Percentiles rank a stretch among this genome's conserved stretches.
These are phyloP conservation scores for Trichosanthes truncata DNA, from an alignment of 306 rosid genomes.

Conservation along the genomic window DNA sequence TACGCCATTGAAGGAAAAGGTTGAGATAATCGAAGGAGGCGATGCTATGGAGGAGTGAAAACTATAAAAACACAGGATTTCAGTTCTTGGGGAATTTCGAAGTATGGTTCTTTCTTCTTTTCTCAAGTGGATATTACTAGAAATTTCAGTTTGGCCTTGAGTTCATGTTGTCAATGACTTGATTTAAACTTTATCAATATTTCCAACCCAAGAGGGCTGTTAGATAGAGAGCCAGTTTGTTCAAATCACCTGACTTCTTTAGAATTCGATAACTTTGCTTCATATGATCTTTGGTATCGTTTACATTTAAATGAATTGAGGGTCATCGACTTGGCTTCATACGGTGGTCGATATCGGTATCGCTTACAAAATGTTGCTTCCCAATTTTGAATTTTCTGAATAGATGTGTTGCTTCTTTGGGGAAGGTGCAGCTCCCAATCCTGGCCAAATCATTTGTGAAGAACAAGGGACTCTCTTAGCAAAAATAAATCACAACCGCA, in stretches of 20 bases:
- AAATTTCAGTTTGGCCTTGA: slow-evolving; percentile 5
- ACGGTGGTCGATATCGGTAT: neutral
- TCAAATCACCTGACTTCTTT: neutral
- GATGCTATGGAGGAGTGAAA: slow-evolving; percentile 88
- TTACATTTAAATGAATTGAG: neutral
- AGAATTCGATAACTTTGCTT: neutral
- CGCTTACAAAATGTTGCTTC: neutral
- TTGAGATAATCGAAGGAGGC: slow-evolving; percentile 53
- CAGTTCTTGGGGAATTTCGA: neutral
- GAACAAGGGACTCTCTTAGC: neutral
- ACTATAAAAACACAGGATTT: neutral
- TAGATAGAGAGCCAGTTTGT: slow-evolving; percentile 1
- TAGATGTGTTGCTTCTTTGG: neutral
- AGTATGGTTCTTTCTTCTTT: neutral
- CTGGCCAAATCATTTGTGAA: neutral
- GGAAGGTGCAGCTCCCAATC: neutral
- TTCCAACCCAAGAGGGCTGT: neutral
- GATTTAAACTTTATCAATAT: neutral
- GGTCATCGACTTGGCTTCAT: neutral
- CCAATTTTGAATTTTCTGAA: neutral
- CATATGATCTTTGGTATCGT: neutral
- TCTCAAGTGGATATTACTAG: neutral
- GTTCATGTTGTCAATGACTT: neutral
- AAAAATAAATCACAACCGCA: neutral
- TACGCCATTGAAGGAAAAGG: slow-evolving; percentile 57